These are phyloP conservation scores for Aspergillus ellipticus DNA, from an alignment of 495 filamentous ascomycete species.

Conservation along the genomic window DNA sequence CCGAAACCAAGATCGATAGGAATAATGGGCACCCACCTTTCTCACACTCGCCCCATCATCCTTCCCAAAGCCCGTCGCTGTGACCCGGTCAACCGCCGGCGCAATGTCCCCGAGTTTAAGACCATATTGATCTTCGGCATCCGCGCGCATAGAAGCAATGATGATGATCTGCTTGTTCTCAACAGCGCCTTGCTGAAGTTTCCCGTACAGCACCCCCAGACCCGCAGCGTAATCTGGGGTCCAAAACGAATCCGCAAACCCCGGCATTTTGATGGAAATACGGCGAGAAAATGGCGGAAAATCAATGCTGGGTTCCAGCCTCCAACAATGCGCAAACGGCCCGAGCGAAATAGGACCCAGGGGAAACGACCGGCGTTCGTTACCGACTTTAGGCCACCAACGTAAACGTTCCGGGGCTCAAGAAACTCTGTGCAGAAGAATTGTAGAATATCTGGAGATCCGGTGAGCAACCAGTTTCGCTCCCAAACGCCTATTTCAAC, in stretches of 20 bases:
- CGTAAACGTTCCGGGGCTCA: background rate
- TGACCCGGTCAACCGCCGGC: slow-evolving; percentile 74
- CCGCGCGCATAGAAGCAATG: slow-evolving; percentile 89
- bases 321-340: background rate
- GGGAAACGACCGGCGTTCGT: background rate
- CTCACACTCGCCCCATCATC: slow-evolving; percentile 95
- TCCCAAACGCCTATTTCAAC: background rate
- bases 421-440: background rate
- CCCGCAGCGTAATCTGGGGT: slow-evolving; percentile 90
- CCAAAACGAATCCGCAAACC: slow-evolving; percentile 95
- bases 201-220: slow-evolving; percentile 91
- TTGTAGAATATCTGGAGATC: background rate
- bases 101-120: slow-evolving; percentile 76
- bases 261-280: slow-evolving; percentile 56
- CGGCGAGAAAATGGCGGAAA: background rate
- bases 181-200: slow-evolving; percentile 91
- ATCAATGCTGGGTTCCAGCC: background rate
- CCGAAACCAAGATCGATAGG: background rate
- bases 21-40: slow-evolving; percentile 59
- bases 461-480: background rate
- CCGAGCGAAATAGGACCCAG: background rate
- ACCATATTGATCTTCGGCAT: slow-evolving; percentile 90
- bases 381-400: background rate
- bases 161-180: slow-evolving; percentile 93
- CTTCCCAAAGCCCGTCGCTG: slow-evolving; percentile 73